These are phyloP conservation scores for Anisodus acutangulus DNA, from an alignment of 257 asterid genomes.

Conservation along the genomic window DNA sequence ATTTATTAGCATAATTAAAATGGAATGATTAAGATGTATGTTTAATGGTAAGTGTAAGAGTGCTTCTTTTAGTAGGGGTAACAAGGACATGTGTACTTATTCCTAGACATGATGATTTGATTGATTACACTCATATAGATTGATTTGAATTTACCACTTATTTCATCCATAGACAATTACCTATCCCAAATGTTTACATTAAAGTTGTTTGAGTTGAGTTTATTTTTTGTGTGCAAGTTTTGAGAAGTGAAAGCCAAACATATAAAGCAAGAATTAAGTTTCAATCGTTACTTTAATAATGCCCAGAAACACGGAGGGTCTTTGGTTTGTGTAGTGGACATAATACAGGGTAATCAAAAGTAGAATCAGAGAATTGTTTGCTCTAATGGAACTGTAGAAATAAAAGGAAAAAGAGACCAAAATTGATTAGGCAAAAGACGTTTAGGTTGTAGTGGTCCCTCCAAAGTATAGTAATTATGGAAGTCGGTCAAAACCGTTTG, in stretches of 20 bases:
- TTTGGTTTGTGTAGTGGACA: not conserved
- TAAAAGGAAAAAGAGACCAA: not conserved
- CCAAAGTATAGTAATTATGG: not conserved
- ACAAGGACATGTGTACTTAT: no score
- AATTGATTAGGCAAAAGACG: conserved; percentile 10
- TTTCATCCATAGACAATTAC: not conserved
- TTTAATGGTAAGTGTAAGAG: no score
- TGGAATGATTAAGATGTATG: no score
- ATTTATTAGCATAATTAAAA: no score
- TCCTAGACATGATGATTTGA: no score
- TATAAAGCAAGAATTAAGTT: not conserved
- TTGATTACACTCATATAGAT: no score
- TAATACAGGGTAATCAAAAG: not conserved
- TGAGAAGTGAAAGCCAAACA: not conserved
- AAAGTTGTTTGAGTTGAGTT: not conserved
- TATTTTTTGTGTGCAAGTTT: not conserved
- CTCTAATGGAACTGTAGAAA: not conserved
- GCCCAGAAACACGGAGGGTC: not conserved
- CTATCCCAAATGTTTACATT: not conserved
- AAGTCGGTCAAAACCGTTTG: not conserved
- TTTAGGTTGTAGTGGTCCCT: conserved; percentile 25
- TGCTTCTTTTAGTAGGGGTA: no score
- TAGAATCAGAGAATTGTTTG: not conserved
- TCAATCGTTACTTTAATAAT: not conserved
- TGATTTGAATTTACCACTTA: not conserved